A percentile compares a stretch with the other conserved stretches of the same genome.
These are phyloP conservation scores for Akanthomyces muscarius DNA, from an alignment of 2,329 filamentous ascomycete genomes.

Conservation along the genomic window DNA sequence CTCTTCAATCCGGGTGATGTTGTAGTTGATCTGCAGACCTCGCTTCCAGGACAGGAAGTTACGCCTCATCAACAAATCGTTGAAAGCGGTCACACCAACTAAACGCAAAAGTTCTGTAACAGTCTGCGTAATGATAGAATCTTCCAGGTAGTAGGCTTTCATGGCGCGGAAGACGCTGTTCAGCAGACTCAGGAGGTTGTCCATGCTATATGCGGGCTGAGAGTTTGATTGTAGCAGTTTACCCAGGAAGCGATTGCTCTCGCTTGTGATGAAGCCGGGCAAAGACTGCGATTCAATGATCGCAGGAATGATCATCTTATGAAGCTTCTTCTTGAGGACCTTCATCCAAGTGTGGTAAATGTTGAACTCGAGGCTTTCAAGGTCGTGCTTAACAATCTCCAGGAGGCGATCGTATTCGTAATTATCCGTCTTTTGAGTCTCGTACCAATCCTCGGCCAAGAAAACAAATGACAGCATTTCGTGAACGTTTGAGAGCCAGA, in stretches of 20 bases:
- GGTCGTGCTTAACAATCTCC: constrained; percentile 98
- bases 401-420: constrained; percentile 97
- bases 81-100: constrained; percentile 96
- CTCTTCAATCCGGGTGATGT: constrained; percentile 98
- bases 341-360: constrained; percentile 99
- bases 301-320: constrained; percentile 99
- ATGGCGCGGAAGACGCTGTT: constrained; percentile 98
- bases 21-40: constrained; percentile 99
- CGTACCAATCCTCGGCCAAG: constrained; percentile 98
- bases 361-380: constrained; percentile 98
- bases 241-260: constrained; percentile 96
- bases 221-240: constrained; percentile 91
- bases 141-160: constrained; percentile 97
- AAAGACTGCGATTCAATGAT: constrained; percentile 99
- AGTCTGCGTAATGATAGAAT: constrained; percentile 92
- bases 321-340: constrained; percentile 96
- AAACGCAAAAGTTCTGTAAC: constrained; percentile 89
- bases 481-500: constrained; percentile 99
- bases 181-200: constrained; percentile 89
- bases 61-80: constrained; percentile 93
- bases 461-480: constrained; percentile 99
- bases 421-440: constrained; percentile 98
- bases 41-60: constrained; percentile 99
- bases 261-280: constrained; percentile 96
- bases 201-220: constrained; percentile 97